A percentile compares a stretch with the other conserved stretches of the same genome.
Conservation (phyloP, 805 yeast genomes). For the Yarrowia osloensis region DNA sequence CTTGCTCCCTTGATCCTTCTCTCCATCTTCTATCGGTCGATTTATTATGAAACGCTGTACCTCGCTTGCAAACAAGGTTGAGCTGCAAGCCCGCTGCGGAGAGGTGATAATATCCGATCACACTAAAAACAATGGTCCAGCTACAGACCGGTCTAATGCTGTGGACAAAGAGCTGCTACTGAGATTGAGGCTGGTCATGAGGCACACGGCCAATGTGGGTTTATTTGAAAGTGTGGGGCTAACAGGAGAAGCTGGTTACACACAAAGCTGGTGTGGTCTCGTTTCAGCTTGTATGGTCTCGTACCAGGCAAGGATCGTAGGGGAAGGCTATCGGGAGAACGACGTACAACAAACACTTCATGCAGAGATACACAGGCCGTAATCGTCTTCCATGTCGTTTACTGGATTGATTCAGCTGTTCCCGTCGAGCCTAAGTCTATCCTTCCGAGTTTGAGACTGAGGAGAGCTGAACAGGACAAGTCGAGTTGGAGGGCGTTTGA, state of each 20-base stretch:
- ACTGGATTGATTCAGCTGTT: neutral
- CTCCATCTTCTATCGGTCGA: neutral
- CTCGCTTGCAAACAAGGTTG: neutral
- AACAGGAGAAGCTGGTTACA: no score
- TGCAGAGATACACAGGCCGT: neutral
- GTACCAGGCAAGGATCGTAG: no score
- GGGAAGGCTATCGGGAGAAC: no score
- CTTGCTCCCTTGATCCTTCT: no score
- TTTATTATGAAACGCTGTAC: slow-evolving; percentile 5
- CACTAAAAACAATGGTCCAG: neutral
- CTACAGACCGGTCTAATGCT: neutral
- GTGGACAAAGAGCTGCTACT: neutral
- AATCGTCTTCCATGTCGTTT: neutral
- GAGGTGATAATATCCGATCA: slow-evolving; percentile 6
- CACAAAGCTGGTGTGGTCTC: no score
- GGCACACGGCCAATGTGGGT: neutral
- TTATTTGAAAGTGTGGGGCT: no score
- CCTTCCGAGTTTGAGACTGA: neutral
- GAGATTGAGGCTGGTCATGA: neutral
- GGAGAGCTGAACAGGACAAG: neutral
- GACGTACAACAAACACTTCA: no score
- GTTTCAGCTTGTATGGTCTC: no score
- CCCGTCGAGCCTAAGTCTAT: neutral
- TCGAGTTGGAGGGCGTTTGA: no score
- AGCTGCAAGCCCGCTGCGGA: neutral